A percentile compares a stretch with the other conserved stretches of the same genome.
Evolutionary conservation across 495 filamentous ascomycete genomes (phyloP).

Genomic region (Parachaetomium inaequale): DNA sequence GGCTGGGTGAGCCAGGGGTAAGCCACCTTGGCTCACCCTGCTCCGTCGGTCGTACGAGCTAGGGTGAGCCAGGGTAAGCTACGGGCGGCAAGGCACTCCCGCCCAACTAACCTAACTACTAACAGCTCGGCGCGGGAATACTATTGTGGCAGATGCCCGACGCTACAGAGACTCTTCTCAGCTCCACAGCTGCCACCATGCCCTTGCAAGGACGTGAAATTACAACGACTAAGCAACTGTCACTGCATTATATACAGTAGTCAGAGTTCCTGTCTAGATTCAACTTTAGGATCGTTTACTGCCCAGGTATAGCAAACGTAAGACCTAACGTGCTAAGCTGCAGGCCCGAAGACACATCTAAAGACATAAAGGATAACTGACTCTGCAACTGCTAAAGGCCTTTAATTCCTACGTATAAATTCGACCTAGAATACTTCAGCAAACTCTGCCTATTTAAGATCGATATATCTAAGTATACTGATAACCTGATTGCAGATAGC

Average conservation of each 20-base stretch:
- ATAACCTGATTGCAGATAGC: background rate
- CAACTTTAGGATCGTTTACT: background rate
- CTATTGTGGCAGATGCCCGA: no score
- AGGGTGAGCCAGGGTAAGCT: background rate
- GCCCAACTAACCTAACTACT: no score
- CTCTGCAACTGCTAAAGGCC: background rate
- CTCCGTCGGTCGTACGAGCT: no score
- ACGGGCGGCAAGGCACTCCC: no score
- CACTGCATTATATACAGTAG: no score
- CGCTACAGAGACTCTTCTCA: no score
- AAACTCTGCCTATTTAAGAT: background rate
- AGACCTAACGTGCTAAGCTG: background rate
- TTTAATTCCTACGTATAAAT: background rate
- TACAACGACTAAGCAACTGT: background rate
- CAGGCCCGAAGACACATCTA: background rate
- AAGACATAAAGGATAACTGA: background rate
- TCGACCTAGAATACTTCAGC: background rate
- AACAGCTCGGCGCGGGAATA: no score
- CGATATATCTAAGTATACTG: background rate
- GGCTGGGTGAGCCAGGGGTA: background rate
- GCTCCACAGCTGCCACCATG: no score
- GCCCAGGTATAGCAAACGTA: background rate
- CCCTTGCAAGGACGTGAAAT: no score
- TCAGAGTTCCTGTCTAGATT: constrained; percentile 5
- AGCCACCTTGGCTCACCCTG: no score